These are phyloP conservation scores for Tuber borchii DNA, from an alignment of 495 filamentous ascomycete species.

Conservation along the genomic window DNA sequence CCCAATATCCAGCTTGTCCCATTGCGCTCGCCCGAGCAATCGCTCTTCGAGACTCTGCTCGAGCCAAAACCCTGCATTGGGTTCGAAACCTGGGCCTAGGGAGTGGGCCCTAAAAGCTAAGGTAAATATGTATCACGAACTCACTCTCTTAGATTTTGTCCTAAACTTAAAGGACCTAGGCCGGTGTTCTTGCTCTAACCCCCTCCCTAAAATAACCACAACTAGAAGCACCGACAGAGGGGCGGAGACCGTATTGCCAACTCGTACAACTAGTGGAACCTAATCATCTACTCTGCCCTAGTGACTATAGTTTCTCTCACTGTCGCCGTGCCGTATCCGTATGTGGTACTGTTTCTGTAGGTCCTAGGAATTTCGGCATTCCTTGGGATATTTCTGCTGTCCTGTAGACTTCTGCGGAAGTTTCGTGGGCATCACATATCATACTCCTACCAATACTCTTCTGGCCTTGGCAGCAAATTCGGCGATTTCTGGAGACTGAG, in stretches of 20 bases:
- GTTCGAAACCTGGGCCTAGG: not conserved
- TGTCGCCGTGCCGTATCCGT: not conserved
- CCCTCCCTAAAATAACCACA: not conserved
- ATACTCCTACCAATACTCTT: not conserved
- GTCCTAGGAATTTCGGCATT: not conserved
- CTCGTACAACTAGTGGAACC: not conserved
- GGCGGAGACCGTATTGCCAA: not conserved
- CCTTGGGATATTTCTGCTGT: not conserved
- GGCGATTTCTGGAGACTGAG: not conserved
- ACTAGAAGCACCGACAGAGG: not conserved
- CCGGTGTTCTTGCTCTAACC: not conserved
- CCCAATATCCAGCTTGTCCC: not conserved
- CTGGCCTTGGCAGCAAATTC: not conserved
- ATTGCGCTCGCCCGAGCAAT: not conserved
- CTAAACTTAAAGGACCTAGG: not conserved
- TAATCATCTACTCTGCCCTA: not conserved
- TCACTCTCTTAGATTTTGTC: not conserved
- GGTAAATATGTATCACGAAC: not conserved
- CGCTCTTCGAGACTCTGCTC: not conserved
- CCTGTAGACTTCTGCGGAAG: not conserved
- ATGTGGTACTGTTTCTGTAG: not conserved
- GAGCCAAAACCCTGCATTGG: not conserved
- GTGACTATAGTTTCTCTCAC: not conserved
- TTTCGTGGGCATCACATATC: not conserved
- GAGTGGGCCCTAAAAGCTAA: not conserved